A percentile compares a stretch with the other conserved stretches of the same genome.
Conservation (phyloP, 2,329 filamentous ascomycete genomes). For the Pestalotiopsis sp. region DNA sequence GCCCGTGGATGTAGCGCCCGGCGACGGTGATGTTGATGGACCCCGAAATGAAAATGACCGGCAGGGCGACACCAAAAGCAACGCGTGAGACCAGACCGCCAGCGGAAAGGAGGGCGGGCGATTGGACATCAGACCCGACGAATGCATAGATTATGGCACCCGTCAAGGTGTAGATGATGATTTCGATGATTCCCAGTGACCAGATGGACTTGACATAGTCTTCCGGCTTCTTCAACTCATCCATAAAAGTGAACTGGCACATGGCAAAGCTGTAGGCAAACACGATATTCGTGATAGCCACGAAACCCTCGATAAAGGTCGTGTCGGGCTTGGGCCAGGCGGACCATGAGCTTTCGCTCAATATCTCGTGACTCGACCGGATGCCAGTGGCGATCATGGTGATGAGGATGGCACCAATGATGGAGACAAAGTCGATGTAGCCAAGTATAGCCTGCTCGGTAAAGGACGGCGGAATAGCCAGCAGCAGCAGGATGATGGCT, state of each 20-base stretch:
- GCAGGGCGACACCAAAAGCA: slow-evolving; percentile 63
- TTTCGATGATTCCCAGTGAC: slow-evolving; percentile 55
- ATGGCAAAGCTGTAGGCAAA: slow-evolving; percentile 56
- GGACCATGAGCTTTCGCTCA: slow-evolving; percentile 27
- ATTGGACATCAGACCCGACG: slow-evolving; percentile 56
- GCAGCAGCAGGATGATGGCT: slow-evolving; percentile 52
- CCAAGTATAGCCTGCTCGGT: slow-evolving; percentile 60
- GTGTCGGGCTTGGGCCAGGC: slow-evolving; percentile 34
- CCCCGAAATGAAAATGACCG: slow-evolving; percentile 66
- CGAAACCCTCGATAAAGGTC: slow-evolving; percentile 49
- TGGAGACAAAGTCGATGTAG: slow-evolving; percentile 59
- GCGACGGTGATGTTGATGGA: slow-evolving; percentile 63
- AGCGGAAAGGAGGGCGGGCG: slow-evolving; percentile 63
- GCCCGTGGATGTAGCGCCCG: slow-evolving; percentile 34
- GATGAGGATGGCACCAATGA: slow-evolving; percentile 58
- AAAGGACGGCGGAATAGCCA: slow-evolving; percentile 59
- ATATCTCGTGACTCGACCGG: slow-evolving; percentile 17
- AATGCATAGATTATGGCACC: slow-evolving; percentile 65
- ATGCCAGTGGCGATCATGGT: slow-evolving; percentile 62
- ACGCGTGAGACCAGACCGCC: slow-evolving; percentile 56
- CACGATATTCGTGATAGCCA: slow-evolving; percentile 61
- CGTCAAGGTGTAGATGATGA: slow-evolving; percentile 60
- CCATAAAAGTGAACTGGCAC: slow-evolving; percentile 39
- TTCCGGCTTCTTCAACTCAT: slow-evolving; percentile 41
- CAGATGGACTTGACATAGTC: slow-evolving; percentile 43